Percentiles rank a stretch among this genome's conserved stretches.
Evolutionary conservation across 73 alveolate genomes (phyloP).

Genomic region (Paramecium tetraurelia): DNA sequence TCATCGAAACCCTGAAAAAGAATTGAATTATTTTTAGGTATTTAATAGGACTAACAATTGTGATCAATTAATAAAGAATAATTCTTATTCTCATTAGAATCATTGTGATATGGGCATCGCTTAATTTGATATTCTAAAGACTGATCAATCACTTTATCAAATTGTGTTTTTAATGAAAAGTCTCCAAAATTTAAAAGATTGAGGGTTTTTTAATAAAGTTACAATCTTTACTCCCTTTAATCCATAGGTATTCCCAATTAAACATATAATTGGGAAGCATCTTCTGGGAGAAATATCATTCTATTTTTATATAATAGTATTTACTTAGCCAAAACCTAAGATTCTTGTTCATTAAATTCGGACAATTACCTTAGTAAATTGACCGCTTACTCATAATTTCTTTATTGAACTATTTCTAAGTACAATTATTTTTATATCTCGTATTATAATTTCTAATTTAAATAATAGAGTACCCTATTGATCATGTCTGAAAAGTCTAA

Average conservation of each 20-base stretch:
- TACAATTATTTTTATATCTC: constrained; percentile 13
- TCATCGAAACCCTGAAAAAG: neutral
- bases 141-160: constrained; percentile 9
- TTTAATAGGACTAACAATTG: neutral
- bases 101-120: constrained; percentile 3
- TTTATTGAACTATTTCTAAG: neutral
- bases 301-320: neutral
- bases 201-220: neutral
- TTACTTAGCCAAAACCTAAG: neutral
- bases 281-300: neutral
- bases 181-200: neutral
- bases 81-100: neutral
- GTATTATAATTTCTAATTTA: constrained; percentile 9
- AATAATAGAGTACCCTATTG: neutral
- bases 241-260: neutral
- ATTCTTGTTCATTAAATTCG: neutral
- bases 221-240: neutral
- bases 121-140: neutral
- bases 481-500: neutral
- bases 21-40: neutral
- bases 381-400: neutral
- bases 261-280: neutral
- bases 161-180: constrained; percentile 1
- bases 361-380: neutral
- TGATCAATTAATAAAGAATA: neutral